Evolutionary conservation across 208 protist genomes (phyloP), one percentile per base, ranked within the genome.

Genomic region (Acanthamoeba polyphaga): DNA sequence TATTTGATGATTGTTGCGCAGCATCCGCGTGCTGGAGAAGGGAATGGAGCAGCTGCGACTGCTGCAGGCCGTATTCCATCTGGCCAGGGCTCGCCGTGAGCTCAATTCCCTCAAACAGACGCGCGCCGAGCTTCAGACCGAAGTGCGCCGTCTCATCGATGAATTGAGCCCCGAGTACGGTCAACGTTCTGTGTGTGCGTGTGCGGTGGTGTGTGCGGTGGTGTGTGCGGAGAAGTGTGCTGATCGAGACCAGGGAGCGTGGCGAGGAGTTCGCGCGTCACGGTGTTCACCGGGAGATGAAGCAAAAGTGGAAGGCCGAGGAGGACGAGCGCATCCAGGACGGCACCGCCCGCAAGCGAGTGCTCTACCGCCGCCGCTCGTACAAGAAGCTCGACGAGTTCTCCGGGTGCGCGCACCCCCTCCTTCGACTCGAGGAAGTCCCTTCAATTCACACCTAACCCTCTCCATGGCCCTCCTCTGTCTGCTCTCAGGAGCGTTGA

Each of bases 21-120:
- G 76, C 34, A 43, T 88, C 2, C 43, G 80, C 22, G 80, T 88
- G 80, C 22, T 88, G 27, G 80, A 88, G 53, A 88, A 88, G 53
- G 80, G 80, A 2, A 66, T 88, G n/a, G 43, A 64, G 46, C 51
- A 88, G 80, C 53, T 55, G 38, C 22, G 34, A 17, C 43, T 88
- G 38, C 53, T 88, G 80, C 80, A 64, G 80, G 80, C 53, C 43
- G 80, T 88, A 10, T 88, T 88, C 29, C 43, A 55, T 9, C n/a
- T 88, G 80, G 80, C 80, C 34, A 8, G 80, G 10, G 43, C 80
- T 29, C 80, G 80, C 51, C 80, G 80, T 24, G 53, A 88, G 51
- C 49, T 88, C 29, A 80, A 80, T n/a, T 80, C 70, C 27, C 70
- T 80, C 15, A 80, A 80, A 13, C 70, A 80, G 29, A 80, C 70